These are phyloP conservation scores for Solanum aculeatissimum DNA, from an alignment of 305 asterid genomes.

Conservation along the genomic window DNA sequence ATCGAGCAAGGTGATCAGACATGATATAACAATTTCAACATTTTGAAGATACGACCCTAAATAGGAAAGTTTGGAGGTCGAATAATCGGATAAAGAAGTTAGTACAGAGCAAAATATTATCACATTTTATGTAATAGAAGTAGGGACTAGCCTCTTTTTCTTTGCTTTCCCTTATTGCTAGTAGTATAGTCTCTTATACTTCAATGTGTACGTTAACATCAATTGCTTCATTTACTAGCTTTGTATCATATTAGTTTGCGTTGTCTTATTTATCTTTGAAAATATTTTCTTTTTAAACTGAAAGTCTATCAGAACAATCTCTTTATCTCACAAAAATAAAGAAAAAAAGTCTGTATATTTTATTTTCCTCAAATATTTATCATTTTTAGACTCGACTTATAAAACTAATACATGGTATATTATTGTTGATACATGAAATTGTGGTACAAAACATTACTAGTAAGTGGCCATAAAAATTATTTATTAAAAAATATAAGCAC, in stretches of 20 bases:
- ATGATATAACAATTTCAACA: background rate
- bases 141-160: background rate
- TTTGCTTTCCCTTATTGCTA: background rate
- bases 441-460: background rate
- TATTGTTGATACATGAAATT: background rate
- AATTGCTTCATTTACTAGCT: background rate
- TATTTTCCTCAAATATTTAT: background rate
- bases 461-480: background rate
- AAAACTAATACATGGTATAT: background rate
- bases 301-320: no score
- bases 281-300: background rate
- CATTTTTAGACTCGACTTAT: background rate
- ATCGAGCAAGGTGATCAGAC: background rate
- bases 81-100: no score
- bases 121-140: background rate
- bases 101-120: background rate
- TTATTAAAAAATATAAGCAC: background rate
- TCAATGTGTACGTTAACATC: background rate
- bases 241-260: background rate
- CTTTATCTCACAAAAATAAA: background rate
- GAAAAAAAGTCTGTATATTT: background rate
- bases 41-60: background rate
- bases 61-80: background rate
- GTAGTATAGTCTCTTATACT: background rate
- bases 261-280: background rate